Evolutionary conservation across 768 basidiomycete species (phyloP).

Genomic region (Punctularia strigosozonata): DNA sequence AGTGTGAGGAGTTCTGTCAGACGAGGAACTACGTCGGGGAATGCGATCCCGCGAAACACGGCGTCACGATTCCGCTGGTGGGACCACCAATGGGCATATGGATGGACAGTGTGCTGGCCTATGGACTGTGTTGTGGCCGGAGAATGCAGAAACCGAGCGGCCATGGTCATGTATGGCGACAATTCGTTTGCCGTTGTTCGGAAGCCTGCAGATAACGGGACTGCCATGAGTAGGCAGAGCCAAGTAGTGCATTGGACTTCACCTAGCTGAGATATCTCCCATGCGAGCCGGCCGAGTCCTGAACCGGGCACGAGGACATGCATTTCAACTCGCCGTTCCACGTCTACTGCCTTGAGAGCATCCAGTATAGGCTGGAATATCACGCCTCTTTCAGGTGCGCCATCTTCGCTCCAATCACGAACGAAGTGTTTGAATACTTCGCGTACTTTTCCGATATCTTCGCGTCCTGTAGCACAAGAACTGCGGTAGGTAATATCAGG

Average conservation of each 20-base stretch:
- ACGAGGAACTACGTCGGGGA: slow-evolving; percentile 53
- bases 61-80: slow-evolving; percentile 42
- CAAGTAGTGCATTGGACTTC: slow-evolving; percentile 10
- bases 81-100: slow-evolving; percentile 61
- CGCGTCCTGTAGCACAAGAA: slow-evolving; percentile 15
- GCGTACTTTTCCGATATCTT: slow-evolving; percentile 37
- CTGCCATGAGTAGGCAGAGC: no score
- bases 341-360: slow-evolving; percentile 21
- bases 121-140: slow-evolving; percentile 25
- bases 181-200: slow-evolving; percentile 51
- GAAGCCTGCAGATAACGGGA: slow-evolving; percentile 32
- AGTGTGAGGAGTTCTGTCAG: slow-evolving; percentile 31
- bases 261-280: slow-evolving; percentile 57
- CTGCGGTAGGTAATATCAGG: slow-evolving; percentile 1
- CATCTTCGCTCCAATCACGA: slow-evolving; percentile 59
- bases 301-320: slow-evolving; percentile 52
- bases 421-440: slow-evolving; percentile 60
- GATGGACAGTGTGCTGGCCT: slow-evolving; percentile 42
- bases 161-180: slow-evolving; percentile 55
- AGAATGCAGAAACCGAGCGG: slow-evolving; percentile 45
- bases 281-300: slow-evolving; percentile 53
- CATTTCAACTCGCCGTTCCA: slow-evolving; percentile 17
- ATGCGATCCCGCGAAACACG: slow-evolving; percentile 39
- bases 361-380: slow-evolving; percentile 49
- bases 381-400: slow-evolving; percentile 35